phyloP scores from a whole-genome alignment of 331 rosid species.

The Saraca asoca region DNA sequence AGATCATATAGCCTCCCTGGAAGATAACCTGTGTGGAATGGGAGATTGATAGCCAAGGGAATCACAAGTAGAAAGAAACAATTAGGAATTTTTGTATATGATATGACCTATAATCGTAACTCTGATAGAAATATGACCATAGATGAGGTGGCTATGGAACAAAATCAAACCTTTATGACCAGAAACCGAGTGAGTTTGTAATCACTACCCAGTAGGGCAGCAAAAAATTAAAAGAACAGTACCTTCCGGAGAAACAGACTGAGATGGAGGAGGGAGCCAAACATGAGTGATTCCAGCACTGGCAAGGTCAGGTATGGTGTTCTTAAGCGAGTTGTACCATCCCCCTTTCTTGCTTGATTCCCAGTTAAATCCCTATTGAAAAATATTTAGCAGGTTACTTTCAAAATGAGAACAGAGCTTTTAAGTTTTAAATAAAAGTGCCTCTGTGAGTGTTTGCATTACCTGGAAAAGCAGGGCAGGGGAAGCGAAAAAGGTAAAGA shows the following conservation, averaged over 20 bases:
- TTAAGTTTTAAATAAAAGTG: not conserved
- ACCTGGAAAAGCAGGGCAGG: conserved; percentile 73
- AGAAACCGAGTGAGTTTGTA: not conserved
- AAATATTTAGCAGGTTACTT: not conserved
- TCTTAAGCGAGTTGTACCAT: conserved; percentile 72
- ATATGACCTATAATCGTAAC: not conserved
- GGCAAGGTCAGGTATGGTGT: conserved; percentile 55
- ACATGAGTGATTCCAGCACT: conserved; percentile 69
- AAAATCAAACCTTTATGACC: not conserved
- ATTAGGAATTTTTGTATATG: not conserved
- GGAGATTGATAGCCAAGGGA: conserved; percentile 10
- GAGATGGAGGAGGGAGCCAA: conserved; percentile 97
- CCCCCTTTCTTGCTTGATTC: conserved; percentile 72
- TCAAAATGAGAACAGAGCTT: not conserved
- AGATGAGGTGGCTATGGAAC: not conserved
- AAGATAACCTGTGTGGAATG: conserved; percentile 56
- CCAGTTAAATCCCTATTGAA: conserved; percentile 89
- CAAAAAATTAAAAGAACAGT: not conserved
- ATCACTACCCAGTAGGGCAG: not conserved
- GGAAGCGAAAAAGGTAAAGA: conserved; percentile 46
- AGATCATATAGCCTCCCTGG: conserved; percentile 93
- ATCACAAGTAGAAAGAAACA: not conserved
- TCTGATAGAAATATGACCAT: not conserved
- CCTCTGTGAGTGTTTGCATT: not conserved
- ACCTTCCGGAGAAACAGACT: conserved; percentile 63